Percentiles rank a stretch among this genome's conserved stretches.
Conservation (phyloP, 2,329 filamentous ascomycete species). For the Neobulgaria alba region DNA sequence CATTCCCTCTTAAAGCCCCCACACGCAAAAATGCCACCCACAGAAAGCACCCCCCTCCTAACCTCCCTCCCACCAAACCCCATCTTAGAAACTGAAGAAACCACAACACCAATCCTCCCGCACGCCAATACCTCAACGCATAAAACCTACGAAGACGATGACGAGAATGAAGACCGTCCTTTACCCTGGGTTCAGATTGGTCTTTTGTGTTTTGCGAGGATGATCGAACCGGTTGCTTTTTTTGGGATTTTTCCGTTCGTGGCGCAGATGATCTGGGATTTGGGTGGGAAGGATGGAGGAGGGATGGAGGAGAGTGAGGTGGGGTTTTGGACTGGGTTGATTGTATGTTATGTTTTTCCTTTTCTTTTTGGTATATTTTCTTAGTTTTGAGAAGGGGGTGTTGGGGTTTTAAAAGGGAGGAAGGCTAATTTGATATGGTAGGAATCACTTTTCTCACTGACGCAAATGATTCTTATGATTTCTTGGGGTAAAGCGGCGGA, state of each 20-base stretch:
- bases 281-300: conserved; percentile 53
- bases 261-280: conserved; percentile 64
- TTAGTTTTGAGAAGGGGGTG: background rate
- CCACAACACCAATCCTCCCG: too few species aligned
- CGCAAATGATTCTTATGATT: conserved; percentile 72
- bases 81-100: too few species aligned
- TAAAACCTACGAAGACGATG: background rate
- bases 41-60: too few species aligned
- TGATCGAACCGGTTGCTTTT: conserved; percentile 73
- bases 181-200: conserved; percentile 59
- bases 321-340: conserved; percentile 72
- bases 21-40: too few species aligned
- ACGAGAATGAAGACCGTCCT: conserved; percentile 31
- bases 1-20: too few species aligned
- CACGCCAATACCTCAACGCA: too few species aligned
- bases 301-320: conserved; percentile 54
- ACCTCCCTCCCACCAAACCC: too few species aligned
- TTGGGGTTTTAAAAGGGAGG: background rate
- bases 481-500: conserved; percentile 63
- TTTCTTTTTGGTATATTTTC: background rate
- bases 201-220: conserved; percentile 62
- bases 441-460: conserved; percentile 63
- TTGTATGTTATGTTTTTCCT: conserved; percentile 31
- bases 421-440: conserved; percentile 4
- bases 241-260: conserved; percentile 78